phyloP scores from a whole-genome alignment of 1,139 yeast genomes.

The Wickerhamomyces sp. region DNA sequence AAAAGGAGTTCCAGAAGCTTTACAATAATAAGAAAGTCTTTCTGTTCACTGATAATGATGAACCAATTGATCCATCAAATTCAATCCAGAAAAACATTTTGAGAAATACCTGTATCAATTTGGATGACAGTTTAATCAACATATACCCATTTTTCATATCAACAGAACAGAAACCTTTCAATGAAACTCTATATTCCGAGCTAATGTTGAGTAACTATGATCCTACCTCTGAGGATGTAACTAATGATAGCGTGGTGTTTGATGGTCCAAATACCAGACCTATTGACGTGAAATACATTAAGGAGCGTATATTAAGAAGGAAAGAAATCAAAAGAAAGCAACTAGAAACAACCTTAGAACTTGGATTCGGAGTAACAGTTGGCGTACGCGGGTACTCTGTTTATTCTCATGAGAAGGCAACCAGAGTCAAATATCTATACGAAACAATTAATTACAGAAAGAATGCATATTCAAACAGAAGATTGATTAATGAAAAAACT shows the following conservation, averaged over 20 bases:
- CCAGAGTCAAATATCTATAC: constrained; percentile 43
- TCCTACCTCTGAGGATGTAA: constrained; percentile 7
- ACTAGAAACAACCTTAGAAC: constrained; percentile 54
- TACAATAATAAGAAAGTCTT: constrained; percentile 42
- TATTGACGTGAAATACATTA: constrained; percentile 42
- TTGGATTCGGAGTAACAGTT: constrained; percentile 50
- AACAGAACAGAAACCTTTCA: constrained; percentile 35
- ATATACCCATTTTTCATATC: constrained; percentile 65
- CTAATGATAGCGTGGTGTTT: constrained; percentile 17
- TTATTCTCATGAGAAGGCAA: constrained; percentile 49
- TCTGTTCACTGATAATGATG: constrained; percentile 57
- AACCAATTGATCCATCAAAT: constrained; percentile 39
- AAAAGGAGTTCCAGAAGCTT: constrained; percentile 28
- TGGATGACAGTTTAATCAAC: constrained; percentile 44
- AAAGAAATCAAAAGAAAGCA: constrained; percentile 60
- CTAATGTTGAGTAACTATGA: constrained; percentile 34
- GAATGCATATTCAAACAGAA: constrained; percentile 49
- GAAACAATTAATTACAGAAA: constrained; percentile 47
- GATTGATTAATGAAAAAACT: constrained; percentile 35
- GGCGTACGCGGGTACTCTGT: constrained; percentile 71
- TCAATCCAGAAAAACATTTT: constrained; percentile 36
- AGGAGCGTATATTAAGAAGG: constrained; percentile 46
- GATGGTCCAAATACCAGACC: constrained; percentile 39
- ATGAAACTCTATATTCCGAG: constrained; percentile 52
- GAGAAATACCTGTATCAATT: constrained; percentile 58